Evolutionary conservation across 805 yeast genomes (phyloP), one percentile per base, ranked within the genome.

Genomic region (Zygotorulaspora sp.): DNA sequence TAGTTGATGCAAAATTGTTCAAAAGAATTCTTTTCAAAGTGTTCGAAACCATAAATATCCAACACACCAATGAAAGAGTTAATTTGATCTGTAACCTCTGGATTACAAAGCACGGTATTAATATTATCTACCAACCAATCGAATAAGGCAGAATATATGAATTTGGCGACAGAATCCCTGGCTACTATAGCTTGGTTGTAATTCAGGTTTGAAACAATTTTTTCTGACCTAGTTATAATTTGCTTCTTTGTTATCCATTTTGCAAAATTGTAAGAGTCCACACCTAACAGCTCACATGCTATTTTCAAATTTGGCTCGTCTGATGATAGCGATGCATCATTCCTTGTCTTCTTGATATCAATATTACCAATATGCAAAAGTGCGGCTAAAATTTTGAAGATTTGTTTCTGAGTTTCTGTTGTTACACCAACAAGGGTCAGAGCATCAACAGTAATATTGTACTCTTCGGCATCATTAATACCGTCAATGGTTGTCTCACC

Each of bases 1-100:
- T 90, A 90, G 61, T 90, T 90, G 66, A 90, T 90, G 67, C 98
- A 90, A 64, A 90, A 90, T 64, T 90, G 98, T 65, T 90, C 98
- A 55, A 90, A 90, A 6, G 97, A 88, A 65, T 90, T 90, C 56
- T 77, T 80, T 51, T 86, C 89, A 62, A 90, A 90, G 64, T 90
- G 97, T 65, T 90, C 98, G 62, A 90, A 90, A 14, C 98, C 98
- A 59, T 90, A 92, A 52, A 90, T 90, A 80, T 90, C 98, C 53
- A 90, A 73, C 21, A 90, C 97, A 61, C 98, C 98, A 55, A 90
- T 90, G 53, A 90, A 92, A 1, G 87, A 75, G 31, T 72, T 66
- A 36, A 80, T 74, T 16, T 78, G 64, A 12, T 68, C 65, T 30
- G 70, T 74, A 19, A 84, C 74, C 32, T 78, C 81, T 14, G 80